Evolutionary conservation across 345 rosid genomes (phyloP).

Genomic region (Mangifera indica): DNA sequence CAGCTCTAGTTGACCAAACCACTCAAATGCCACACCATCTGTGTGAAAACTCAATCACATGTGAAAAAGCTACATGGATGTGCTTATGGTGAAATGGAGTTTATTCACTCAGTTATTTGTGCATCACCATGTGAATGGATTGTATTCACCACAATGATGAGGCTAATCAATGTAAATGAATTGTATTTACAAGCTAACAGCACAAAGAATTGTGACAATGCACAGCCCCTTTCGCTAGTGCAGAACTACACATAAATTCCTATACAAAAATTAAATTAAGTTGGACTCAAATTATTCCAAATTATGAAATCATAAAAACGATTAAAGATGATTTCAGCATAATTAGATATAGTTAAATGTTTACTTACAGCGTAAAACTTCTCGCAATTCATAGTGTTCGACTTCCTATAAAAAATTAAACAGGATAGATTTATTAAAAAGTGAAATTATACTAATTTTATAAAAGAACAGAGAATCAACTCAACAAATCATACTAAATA

Average conservation of each 20-base stretch:
- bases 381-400: conserved; percentile 78
- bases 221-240: too few relatives aligned
- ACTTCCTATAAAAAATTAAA: conserved; percentile 53
- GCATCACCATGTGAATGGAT: too few relatives aligned
- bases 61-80: too few relatives aligned
- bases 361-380: conserved; percentile 82
- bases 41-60: too few relatives aligned
- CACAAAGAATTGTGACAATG: too few relatives aligned
- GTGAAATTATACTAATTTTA: neutral
- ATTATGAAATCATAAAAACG: neutral
- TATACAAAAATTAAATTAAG: neutral
- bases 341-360: conserved; percentile 7
- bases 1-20: neutral
- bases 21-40: neutral
- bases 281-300: neutral
- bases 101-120: too few relatives aligned
- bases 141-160: too few relatives aligned
- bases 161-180: too few relatives aligned
- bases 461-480: conserved; percentile 7
- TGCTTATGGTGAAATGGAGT: too few relatives aligned
- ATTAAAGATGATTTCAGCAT: neutral
- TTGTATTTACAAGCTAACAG: too few relatives aligned
- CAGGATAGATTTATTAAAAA: neutral
- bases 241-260: too few relatives aligned
- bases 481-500: conserved; percentile 7